These are phyloP conservation scores for Metarhizium robertsii DNA, from an alignment of 2,329 filamentous ascomycete genomes.

Conservation along the genomic window DNA sequence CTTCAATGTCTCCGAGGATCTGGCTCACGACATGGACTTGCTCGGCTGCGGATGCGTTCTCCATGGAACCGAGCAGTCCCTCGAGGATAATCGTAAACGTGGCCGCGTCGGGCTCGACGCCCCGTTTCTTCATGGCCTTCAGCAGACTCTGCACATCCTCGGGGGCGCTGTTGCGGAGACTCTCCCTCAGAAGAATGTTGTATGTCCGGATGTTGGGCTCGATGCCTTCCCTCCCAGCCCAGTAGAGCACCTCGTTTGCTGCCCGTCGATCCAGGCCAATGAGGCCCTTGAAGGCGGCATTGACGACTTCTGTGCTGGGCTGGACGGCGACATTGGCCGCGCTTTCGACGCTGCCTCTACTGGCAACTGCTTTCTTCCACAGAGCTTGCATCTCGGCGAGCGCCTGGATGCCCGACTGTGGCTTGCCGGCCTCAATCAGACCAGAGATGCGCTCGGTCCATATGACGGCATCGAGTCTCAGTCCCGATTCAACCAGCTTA, in stretches of 20 bases:
- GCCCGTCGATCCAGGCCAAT: slow-evolving; percentile 38
- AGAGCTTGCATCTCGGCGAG: slow-evolving; percentile 55
- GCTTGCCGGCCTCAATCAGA: slow-evolving; percentile 46
- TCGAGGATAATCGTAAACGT: slow-evolving; percentile 69
- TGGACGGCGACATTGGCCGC: slow-evolving; percentile 34
- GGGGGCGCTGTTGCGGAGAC: slow-evolving; percentile 39
- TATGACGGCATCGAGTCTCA: slow-evolving; percentile 52
- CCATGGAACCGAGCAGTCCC: slow-evolving; percentile 36
- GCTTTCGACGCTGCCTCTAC: slow-evolving; percentile 12
- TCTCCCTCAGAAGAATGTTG: slow-evolving; percentile 58
- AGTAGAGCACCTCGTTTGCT: slow-evolving; percentile 46
- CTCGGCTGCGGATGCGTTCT: slow-evolving; percentile 30
- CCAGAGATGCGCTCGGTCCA: slow-evolving; percentile 66
- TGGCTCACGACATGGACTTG: slow-evolving; percentile 42
- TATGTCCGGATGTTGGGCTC: slow-evolving; percentile 50
- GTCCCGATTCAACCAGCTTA: slow-evolving; percentile 46
- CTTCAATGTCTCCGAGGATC: slow-evolving; percentile 49
- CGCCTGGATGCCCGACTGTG: slow-evolving; percentile 49
- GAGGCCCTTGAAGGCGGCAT: slow-evolving; percentile 59
- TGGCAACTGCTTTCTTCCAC: slow-evolving; percentile 39
- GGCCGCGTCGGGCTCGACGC: slow-evolving; percentile 50
- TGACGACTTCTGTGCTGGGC: slow-evolving; percentile 57
- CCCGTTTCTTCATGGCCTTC: slow-evolving; percentile 45
- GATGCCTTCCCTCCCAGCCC: slow-evolving; percentile 47
- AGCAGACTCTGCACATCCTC: slow-evolving; percentile 44